Evolutionary conservation across 495 filamentous ascomycete genomes (phyloP).

Genomic region (Friedmanniomyces simplex): DNA sequence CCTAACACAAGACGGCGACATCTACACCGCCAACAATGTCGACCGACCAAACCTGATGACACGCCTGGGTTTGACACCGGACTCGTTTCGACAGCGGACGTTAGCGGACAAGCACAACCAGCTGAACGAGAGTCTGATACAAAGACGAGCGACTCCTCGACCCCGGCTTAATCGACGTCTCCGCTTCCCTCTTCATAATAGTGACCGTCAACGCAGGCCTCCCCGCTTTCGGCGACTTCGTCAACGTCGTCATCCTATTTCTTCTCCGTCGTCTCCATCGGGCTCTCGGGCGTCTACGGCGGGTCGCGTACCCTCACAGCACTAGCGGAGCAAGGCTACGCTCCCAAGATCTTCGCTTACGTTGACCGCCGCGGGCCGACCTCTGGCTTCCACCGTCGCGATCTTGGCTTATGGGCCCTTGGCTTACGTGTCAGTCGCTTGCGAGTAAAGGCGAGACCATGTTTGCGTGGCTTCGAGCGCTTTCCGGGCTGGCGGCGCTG

Average conservation of each 20-base stretch:
- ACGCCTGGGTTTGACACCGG: slow-evolving; percentile 24
- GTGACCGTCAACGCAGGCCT: slow-evolving; percentile 32
- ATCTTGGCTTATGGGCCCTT: slow-evolving; percentile 30
- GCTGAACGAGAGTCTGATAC: slow-evolving; percentile 29
- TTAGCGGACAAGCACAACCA: slow-evolving; percentile 21
- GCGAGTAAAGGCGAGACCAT: slow-evolving; percentile 22
- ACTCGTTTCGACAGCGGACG: slow-evolving; percentile 24
- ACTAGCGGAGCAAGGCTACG: slow-evolving; percentile 31
- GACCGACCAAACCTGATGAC: slow-evolving; percentile 19
- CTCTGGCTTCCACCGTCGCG: slow-evolving; percentile 7
- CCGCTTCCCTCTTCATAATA: slow-evolving; percentile 32
- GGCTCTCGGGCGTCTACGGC: slow-evolving; percentile 32
- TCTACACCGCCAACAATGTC: background rate
- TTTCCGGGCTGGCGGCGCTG: slow-evolving; percentile 56
- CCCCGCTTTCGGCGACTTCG: slow-evolving; percentile 27
- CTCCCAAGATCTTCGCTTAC: slow-evolving; percentile 31
- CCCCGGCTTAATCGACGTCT: slow-evolving; percentile 19
- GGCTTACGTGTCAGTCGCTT: slow-evolving; percentile 25
- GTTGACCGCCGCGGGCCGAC: slow-evolving; percentile 32
- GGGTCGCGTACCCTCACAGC: slow-evolving; percentile 32
- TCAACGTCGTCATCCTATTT: slow-evolving; percentile 35
- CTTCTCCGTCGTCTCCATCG: slow-evolving; percentile 33
- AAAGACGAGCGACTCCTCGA: slow-evolving; percentile 24
- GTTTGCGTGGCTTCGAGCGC: slow-evolving; percentile 56
- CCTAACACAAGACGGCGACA: background rate